A percentile compares a stretch with the other conserved stretches of the same genome.
Conservation (phyloP, 495 filamentous ascomycete genomes). For the Jackrogersella multiformis region DNA sequence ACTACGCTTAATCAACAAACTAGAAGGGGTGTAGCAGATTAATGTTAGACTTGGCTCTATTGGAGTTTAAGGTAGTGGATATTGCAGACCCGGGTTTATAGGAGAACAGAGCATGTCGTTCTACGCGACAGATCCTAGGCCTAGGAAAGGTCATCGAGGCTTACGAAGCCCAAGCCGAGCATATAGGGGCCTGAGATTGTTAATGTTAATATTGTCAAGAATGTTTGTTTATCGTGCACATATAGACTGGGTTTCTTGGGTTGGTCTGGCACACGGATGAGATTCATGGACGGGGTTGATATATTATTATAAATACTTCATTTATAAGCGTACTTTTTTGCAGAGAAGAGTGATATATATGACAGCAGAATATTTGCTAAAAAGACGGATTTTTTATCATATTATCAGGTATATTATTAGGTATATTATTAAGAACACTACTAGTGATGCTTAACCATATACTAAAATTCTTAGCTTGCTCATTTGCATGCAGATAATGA, state of each 20-base stretch:
- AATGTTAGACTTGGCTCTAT: not conserved
- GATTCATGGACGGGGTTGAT: not conserved
- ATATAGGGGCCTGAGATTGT: too few relatives aligned
- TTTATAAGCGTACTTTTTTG: too few relatives aligned
- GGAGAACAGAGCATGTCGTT: not conserved
- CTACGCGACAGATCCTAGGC: not conserved
- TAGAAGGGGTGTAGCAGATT: not conserved
- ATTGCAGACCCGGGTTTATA: too few relatives aligned
- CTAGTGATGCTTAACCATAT: too few relatives aligned
- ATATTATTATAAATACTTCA: not conserved
- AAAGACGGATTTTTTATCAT: too few relatives aligned
- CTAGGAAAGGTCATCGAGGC: not conserved
- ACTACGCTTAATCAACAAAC: conserved; percentile 56
- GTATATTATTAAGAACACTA: too few relatives aligned
- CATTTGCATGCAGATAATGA: too few relatives aligned
- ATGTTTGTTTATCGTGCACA: not conserved
- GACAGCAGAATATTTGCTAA: too few relatives aligned
- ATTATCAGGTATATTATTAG: too few relatives aligned
- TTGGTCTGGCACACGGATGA: not conserved
- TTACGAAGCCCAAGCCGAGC: too few relatives aligned
- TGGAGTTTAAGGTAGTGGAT: not conserved
- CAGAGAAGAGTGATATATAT: too few relatives aligned
- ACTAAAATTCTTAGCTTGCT: too few relatives aligned
- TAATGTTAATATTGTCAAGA: not conserved
- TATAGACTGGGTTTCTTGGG: not conserved